Evolutionary conservation across 306 rosid genomes (phyloP), one percentile per base, ranked within the genome.

Genomic region (Cyamopsis tetragonoloba): DNA sequence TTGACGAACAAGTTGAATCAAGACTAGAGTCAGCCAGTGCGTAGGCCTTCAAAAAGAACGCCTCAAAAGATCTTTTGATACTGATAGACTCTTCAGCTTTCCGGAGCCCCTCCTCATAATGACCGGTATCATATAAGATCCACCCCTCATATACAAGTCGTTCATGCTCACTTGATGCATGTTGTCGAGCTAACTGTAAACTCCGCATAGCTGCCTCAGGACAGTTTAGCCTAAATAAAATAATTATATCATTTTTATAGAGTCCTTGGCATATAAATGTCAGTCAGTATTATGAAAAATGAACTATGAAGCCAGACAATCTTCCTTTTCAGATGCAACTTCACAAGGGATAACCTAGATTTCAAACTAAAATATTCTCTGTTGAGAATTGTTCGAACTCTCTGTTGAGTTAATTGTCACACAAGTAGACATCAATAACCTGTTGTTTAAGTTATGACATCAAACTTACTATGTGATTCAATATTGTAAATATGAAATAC

Each of bases 141-240:
- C 98, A 92, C 46, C 98, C 98, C 75, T 92, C 96, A 23, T 92
- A 92, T 65, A 92, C 96, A 6, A 92, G 84, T 63, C 71, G 84
- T 79, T 92, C 98, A 54, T 92, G 90, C 61, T 89, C 86, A 51
- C 85, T 92, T 27, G 92, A 85, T 61, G 96, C 95, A 73, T 92
- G 85, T 54, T 89, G 87, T 61, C 89, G 96, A 79, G 98, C 96
- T 81, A 89, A 82, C 66, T 87, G 95, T 44, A 92, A 81, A 87
- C 98, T 89, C 80, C 83, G 89, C 98, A 89, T 87, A 4, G 98
- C 98, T 56, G 98, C 90, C 82, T 85, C 89, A 2, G 98, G 95
- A 75, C 98, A 89, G 77, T 77, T 89, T 75, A 92, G 80, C 89
- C 98, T 92, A 84, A 41, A 73, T 39, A 60, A 84, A 68, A 58